Evolutionary conservation across 345 rosid genomes (phyloP).

Genomic region (Erucastrum elatum): DNA sequence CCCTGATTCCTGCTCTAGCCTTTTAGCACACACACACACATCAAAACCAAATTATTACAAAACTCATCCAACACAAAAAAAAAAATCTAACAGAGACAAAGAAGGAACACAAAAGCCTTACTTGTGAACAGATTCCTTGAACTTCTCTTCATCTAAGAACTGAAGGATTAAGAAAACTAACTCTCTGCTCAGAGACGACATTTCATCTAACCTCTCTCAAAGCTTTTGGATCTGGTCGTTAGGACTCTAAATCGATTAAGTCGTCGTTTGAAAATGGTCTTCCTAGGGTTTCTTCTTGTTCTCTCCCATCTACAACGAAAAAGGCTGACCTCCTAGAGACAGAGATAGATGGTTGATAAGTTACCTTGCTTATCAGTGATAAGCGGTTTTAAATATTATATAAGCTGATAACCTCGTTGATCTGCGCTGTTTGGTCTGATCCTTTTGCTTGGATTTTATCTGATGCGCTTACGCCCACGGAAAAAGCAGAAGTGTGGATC

Average conservation of each 20-base stretch:
- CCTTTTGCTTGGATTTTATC: conserved; percentile 16
- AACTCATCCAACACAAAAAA: neutral
- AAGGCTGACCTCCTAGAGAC: conserved; percentile 33
- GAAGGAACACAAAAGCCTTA: conserved; percentile 28
- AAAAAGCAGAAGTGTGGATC: neutral
- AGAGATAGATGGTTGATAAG: conserved; percentile 34
- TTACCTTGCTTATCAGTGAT: neutral
- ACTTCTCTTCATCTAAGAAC: conserved; percentile 59
- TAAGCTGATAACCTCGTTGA: conserved; percentile 37
- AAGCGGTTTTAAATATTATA: neutral
- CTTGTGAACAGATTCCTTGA: conserved; percentile 58
- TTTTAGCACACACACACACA: conserved; percentile 22
- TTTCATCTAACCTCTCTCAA: conserved; percentile 8
- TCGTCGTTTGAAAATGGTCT: conserved; percentile 31
- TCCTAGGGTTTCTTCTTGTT: conserved; percentile 38
- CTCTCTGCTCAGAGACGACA: conserved; percentile 74
- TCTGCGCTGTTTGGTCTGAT: conserved; percentile 26
- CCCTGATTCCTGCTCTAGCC: conserved; percentile 90
- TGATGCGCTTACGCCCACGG: conserved; percentile 6
- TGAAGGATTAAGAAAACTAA: conserved; percentile 62
- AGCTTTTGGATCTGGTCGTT: conserved; percentile 28
- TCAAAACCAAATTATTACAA: neutral
- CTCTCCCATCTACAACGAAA: conserved; percentile 24
- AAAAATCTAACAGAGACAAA: neutral
- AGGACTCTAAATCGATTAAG: conserved; percentile 17